Conservation (phyloP, 306 rosid species). For the Sindora glabra region DNA sequence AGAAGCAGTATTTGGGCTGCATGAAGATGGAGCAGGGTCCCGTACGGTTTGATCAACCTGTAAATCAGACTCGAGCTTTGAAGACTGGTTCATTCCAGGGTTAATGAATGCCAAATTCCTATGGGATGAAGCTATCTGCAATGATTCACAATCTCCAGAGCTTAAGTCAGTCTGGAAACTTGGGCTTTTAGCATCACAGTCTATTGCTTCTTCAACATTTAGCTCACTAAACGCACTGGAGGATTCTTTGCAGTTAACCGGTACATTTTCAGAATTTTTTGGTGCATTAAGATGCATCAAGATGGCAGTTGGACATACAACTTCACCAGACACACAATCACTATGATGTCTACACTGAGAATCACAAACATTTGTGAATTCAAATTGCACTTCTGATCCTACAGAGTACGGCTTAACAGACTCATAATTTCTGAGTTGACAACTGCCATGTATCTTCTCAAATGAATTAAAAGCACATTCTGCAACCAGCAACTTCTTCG, state of each 20-base stretch:
- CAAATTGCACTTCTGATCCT: conserved; percentile 7
- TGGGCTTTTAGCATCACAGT: conserved; percentile 7
- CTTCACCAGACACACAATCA: conserved; percentile 19
- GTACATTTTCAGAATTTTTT: conserved; percentile 3
- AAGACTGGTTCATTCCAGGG: conserved; percentile 6
- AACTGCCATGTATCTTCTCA: conserved; percentile 9
- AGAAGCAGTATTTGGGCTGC: conserved; percentile 28
- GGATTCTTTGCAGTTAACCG: conserved; percentile 13
- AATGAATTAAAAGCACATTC: neutral
- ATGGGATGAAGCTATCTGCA: conserved; percentile 11
- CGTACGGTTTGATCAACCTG: conserved; percentile 29
- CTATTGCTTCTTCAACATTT: conserved; percentile 12
- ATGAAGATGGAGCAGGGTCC: conserved; percentile 18
- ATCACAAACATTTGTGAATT: conserved; percentile 5
- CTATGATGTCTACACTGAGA: conserved; percentile 6
- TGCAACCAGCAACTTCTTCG: neutral
- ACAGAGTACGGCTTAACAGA: conserved; percentile 2
- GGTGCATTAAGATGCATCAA: conserved; percentile 11
- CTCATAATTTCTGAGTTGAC: conserved; percentile 14
- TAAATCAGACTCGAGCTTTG: conserved; percentile 23
- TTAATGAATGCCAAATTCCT: conserved; percentile 3
- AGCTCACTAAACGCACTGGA: conserved; percentile 4
- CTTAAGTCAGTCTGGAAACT: conserved; percentile 12
- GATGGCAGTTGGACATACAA: neutral
- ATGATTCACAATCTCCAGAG: conserved; percentile 21